Base-by-base conservation (phyloP, 306 rosid genomes). In the Pyrus pyrifolia region DNA sequence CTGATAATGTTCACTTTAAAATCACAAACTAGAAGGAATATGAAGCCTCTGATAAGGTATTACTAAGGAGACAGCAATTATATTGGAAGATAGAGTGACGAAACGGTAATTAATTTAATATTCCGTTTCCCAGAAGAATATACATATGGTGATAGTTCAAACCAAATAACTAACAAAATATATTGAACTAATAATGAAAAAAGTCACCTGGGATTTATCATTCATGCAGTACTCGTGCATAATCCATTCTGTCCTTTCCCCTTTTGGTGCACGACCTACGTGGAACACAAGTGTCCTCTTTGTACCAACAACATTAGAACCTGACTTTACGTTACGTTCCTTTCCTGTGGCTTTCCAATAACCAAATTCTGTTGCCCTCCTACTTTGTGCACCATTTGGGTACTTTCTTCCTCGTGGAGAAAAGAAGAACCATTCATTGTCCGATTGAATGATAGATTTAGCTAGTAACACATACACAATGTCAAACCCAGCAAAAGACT, bases 261-360 rank as follows among this genome's bases (percentile, higher is more conserved):
- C 98, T 84, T 86, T 95, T 0, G 98, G 98, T 10, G 98, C 97
- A 64, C 98, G 98, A 3, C 97, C 98, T 8, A 82, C 45, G 76
- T 95, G 98, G 88, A 92, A 95, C 35, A 95, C 98, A 67, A 95
- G 84, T 79, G 98, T 95, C 46, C 99, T 79, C 79, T 95, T 95
- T 0, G 99, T 88, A 57, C 99, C 99, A 46, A 95, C 82, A 23
- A 88, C 81, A 6, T 83, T 71, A n/a, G 88, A 68, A 72, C 90
- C 91, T 4, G 98, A 88, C 87, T 95, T 95, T 12, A 95, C 89
- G 6, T 82, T 89, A 21, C 98, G 91, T 77, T 95, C 97, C 79
- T 95, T 95, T 1, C 98, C 98, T 0, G 98, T 95, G 62, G 98
- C 98, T 81, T 95, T 95, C 98, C 98, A 95, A 64, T 94, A 94